Conservation (phyloP, 2,329 filamentous ascomycete genomes). For the Trichoderma polysporum region DNA sequence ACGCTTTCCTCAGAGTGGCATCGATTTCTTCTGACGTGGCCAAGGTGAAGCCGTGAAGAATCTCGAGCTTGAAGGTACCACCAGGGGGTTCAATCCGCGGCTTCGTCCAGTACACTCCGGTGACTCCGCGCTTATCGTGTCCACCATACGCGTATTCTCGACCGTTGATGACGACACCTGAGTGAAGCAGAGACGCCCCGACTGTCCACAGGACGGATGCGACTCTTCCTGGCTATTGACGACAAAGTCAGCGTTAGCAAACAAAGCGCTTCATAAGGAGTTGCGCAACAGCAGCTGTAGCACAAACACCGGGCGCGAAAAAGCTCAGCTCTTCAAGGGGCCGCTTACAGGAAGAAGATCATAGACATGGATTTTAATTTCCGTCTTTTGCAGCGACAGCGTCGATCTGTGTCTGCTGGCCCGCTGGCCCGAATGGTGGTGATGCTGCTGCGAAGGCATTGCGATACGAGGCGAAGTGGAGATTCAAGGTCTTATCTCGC, state of each 20-base stretch:
- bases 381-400: slow-evolving; percentile 67
- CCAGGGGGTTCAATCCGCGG: slow-evolving; percentile 72
- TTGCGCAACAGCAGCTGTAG: background rate
- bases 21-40: slow-evolving; percentile 69
- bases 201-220: slow-evolving; percentile 76
- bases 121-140: slow-evolving; percentile 67
- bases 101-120: slow-evolving; percentile 81
- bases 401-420: slow-evolving; percentile 59
- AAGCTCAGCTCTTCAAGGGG: background rate
- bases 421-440: slow-evolving; percentile 24
- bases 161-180: slow-evolving; percentile 77
- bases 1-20: slow-evolving; percentile 64
- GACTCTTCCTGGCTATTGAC: slow-evolving; percentile 64
- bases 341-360: slow-evolving; percentile 67
- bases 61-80: slow-evolving; percentile 71
- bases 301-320: background rate
- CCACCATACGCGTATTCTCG: slow-evolving; percentile 84
- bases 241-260: slow-evolving; percentile 20
- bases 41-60: slow-evolving; percentile 78
- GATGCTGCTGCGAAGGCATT: slow-evolving; percentile 14
- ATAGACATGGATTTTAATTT: slow-evolving; percentile 75
- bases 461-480: slow-evolving; percentile 29
- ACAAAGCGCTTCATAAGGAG: background rate
- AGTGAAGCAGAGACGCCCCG: slow-evolving; percentile 76
- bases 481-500: background rate